Conservation (phyloP, 2,329 filamentous ascomycete species). For the Beauveria sp. region DNA sequence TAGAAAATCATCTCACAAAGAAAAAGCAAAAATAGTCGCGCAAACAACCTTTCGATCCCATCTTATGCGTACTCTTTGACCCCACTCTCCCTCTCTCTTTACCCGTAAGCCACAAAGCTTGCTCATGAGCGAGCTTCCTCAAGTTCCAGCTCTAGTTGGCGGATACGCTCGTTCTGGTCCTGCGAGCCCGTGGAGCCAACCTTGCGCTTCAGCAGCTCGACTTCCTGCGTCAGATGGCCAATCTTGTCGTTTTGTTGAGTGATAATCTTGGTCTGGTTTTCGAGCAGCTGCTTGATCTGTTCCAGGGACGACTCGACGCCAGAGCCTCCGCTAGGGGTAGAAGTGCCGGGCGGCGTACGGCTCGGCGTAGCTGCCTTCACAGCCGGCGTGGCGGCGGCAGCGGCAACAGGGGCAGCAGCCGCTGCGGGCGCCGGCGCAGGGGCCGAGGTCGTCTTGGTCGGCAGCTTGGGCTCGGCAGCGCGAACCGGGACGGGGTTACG, state of each 20-base stretch:
- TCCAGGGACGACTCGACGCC: conserved; percentile 57
- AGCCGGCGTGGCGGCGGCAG: conserved; percentile 11
- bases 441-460: conserved; percentile 15
- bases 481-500: conserved; percentile 38
- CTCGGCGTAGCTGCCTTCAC: conserved; percentile 25
- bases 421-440: conserved; percentile 15
- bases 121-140: conserved; percentile 52
- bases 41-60: background rate
- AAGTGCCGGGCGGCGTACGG: conserved; percentile 22
- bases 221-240: conserved; percentile 58
- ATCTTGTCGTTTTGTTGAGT: conserved; percentile 72
- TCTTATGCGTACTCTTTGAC: background rate
- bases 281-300: conserved; percentile 70
- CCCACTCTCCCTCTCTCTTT: background rate
- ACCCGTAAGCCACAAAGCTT: too few species aligned
- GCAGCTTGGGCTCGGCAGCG: conserved; percentile 31
- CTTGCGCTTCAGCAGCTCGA: conserved; percentile 74
- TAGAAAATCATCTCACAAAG: conserved; percentile 4
- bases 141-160: conserved; percentile 59
- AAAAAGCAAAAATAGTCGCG: background rate
- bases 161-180: conserved; percentile 60
- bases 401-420: conserved; percentile 12
- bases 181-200: conserved; percentile 46
- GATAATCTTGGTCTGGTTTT: conserved; percentile 71
- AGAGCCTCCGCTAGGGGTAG: conserved; percentile 22